phyloP scores from a whole-genome alignment of 257 asterid genomes.

The Misopates orontium region DNA sequence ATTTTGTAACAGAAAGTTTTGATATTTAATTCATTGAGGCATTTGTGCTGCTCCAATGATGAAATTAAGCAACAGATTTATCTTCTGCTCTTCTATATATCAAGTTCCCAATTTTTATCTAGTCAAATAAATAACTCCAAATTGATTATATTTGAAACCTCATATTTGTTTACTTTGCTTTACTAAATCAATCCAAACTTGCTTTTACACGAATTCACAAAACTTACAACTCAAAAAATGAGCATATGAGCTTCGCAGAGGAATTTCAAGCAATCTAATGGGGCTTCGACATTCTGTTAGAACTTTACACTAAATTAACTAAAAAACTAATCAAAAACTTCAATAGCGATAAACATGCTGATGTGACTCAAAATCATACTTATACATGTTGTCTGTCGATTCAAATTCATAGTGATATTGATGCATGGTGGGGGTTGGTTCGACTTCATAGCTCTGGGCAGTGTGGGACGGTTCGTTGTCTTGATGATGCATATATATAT shows the following conservation, averaged over 20 bases:
- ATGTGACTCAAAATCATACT: slow-evolving; percentile 40
- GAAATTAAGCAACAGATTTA: no score
- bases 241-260: slow-evolving; percentile 8
- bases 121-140: no score
- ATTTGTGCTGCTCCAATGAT: no score
- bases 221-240: neutral
- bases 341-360: slow-evolving; percentile 52
- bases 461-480: slow-evolving; percentile 44
- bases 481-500: slow-evolving; percentile 13
- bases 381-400: slow-evolving; percentile 16
- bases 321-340: slow-evolving; percentile 19
- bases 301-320: slow-evolving; percentile 21
- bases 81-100: no score
- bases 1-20: no score
- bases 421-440: slow-evolving; percentile 35
- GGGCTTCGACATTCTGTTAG: slow-evolving; percentile 6
- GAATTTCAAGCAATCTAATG: neutral
- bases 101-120: no score
- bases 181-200: neutral
- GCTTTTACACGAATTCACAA: slow-evolving; percentile 19
- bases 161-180: no score
- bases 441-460: slow-evolving; percentile 55
- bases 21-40: no score
- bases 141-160: no score
- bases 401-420: slow-evolving; percentile 48